Evolutionary conservation across 768 basidiomycete species (phyloP), one percentile per base, ranked within the genome.

Genomic region (Mycena indigotica): DNA sequence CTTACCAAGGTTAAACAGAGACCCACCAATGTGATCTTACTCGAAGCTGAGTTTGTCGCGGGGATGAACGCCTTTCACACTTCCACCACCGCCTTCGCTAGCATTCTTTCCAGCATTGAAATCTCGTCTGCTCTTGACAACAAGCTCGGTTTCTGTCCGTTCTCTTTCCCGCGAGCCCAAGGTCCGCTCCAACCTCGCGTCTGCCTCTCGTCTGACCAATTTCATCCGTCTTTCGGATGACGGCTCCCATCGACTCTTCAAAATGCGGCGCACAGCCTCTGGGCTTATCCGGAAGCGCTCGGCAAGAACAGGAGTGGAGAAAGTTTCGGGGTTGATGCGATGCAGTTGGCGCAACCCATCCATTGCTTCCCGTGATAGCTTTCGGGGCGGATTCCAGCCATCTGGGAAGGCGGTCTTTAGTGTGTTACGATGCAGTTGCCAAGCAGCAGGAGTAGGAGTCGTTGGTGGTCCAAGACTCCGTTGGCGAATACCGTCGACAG

Each of bases 341-440:
- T 92, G 81, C 55, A 94, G 76, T 45, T 83, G 78, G 35, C 88
- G 83, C 57, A 95, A 71, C 16, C 87, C 85, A 61, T 88, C 86
- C 91, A 94, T 94, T 30, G 91, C 91, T 65, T 89, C 87, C 53
- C 89, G 81, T 15, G 90, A 90, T 52, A 95, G 69, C 68, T 91
- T 91, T 65, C 84, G 86, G 55, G 88, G 87, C 24, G 93, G 93
- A 50, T 78, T 75, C 92, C 92, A 95, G 44, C 87, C 87, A 10
- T 73, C 70, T 25, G 87, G 87, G 66, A 88, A 89, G 3, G 70
- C 65, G 60, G 80, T 75, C 54, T 78, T 80, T 57, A 89, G 75
- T 12, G 72, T 65, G 41, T 73, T 69, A 40, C 83, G 80, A 70
- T 89, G 86, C 21, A 67, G 71, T 57, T 71, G 72, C 76, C 77